Evolutionary conservation across 495 filamentous ascomycete species (phyloP), one percentile per base, ranked within the genome.

Genomic region (Talaromyces trachyspermus): DNA sequence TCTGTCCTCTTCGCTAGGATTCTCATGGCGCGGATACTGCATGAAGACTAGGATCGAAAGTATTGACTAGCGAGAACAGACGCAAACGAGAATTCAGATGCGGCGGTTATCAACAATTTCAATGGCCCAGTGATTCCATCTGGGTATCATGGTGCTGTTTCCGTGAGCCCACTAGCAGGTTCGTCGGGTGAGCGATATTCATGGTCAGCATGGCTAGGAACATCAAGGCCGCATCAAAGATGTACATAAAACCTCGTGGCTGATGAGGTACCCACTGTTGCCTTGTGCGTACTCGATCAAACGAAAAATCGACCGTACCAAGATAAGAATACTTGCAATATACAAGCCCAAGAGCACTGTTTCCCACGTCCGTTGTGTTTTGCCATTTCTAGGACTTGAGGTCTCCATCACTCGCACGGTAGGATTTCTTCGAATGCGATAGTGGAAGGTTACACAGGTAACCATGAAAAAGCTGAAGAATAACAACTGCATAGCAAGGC

Each of bases 221-320:
- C 80, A 88, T 85, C 29, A 78, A 52, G 36, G 70, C 37, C 9
- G 71, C 64, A 56, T 88, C 83, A 49, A 85, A 85, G 4, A 82
- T 53, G 53, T 84, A 86, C 44, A 85, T 56, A 47, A 76, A 40
- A 68, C 71, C 61, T 86, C 83, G 36, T 77, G 66, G 14, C 43
- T 54, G 48, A 82, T 53, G 20, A 77, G 26, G 47, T 63, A 71
- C 8, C 79, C 78, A 10, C 68, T 63, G 27, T 73, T 59, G 0
- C 84, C 81, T 57, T 76, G 61, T 0, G 72, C 18, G 46, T 80
- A 87, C 64, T 87, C 84, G 9, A 81, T 61, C 15, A 81, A 64
- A 22, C 83, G 70, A 52, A 84, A 76, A 8, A 85, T 48, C 7
- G 69, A 77, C 4, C 84, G 72, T 1, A 84, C 53, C 40, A 86